Base-by-base conservation (phyloP, 805 yeast species). In the Saitoella complicata region DNA sequence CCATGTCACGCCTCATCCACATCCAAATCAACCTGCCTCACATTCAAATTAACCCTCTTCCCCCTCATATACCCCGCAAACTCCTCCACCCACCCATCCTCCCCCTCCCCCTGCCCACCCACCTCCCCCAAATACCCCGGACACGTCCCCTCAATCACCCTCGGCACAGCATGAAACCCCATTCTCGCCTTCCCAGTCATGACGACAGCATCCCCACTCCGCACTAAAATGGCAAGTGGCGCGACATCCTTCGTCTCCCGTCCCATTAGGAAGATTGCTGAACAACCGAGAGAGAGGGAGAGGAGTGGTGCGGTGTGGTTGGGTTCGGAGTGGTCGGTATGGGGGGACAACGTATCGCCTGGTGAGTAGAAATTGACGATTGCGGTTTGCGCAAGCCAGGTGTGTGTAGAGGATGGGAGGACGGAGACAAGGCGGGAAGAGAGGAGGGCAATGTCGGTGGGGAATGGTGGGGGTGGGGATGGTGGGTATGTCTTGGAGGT, bases 141-240 rank as follows among this genome's bases (percentile, higher is more conserved):
- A n/a, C 62, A 45, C 0, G 68, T 56, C 9, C 45, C 52, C 3
- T 47, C 46, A 46, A 60, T 64, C 4, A 66, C 64, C n/a, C 59
- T 53, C 9, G 66, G 65, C 46, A 66, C 64, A 1, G 71, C 71
- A 44, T 67, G 71, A 52, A 49, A 66, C 4, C 71, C 71, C 30
- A 46, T 45, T 13, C 71, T 49, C 5, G 65, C 46, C n/a, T 45
- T 51, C 5, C 66, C 69, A 7, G 67, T 61, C 71, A 67, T 66
- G 6, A 67, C 55, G 4, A 67, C 45, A 2, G 61, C 54, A 42
- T 67, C 71, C 5, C 71, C 71, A 4, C 65, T 58, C 6, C 57
- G 53, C 11, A 67, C 52, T 10, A 63, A 44, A 8, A 67, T 46
- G 13, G 63, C 58, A 8, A 63, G 47, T 5, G 71, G 69, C 39